Evolutionary conservation across 176 grass and related monocot species (phyloP).

Genomic region (Areca catechu): DNA sequence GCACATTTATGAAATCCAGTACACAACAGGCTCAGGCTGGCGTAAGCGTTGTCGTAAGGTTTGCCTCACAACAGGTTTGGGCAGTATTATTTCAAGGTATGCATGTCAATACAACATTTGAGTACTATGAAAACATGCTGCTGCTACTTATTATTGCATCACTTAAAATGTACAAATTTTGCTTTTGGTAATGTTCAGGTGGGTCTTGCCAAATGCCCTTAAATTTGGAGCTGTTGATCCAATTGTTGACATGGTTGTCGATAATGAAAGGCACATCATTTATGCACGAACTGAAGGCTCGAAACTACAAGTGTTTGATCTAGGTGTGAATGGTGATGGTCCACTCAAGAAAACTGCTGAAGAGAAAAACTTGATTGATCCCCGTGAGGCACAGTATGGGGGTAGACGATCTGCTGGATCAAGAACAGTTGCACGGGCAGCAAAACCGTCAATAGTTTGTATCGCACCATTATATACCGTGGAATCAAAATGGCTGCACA

Average conservation of each 20-base stretch:
- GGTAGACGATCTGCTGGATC: slow-evolving; percentile 38
- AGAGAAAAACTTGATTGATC: slow-evolving; percentile 85
- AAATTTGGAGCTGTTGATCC: slow-evolving; percentile 92
- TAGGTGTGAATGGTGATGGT: slow-evolving; percentile 70
- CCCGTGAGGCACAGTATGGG: slow-evolving; percentile 63
- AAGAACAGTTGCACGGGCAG: slow-evolving; percentile 43
- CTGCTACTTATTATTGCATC: too few relatives aligned
- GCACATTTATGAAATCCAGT: slow-evolving; percentile 88
- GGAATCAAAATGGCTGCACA: slow-evolving; percentile 93
- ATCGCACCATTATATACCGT: slow-evolving; percentile 61
- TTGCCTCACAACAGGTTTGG: slow-evolving; percentile 72
- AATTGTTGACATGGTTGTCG: slow-evolving; percentile 83
- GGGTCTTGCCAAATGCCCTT: slow-evolving; percentile 84
- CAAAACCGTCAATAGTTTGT: slow-evolving; percentile 67
- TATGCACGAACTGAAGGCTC: slow-evolving; percentile 82
- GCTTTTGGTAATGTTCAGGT: slow-evolving; percentile 48
- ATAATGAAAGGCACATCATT: slow-evolving; percentile 80
- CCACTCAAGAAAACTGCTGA: slow-evolving; percentile 77
- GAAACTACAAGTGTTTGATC: slow-evolving; percentile 86
- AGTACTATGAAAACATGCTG: too few relatives aligned
- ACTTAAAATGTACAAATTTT: slow-evolving; percentile 10
- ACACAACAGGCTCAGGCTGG: slow-evolving; percentile 88
- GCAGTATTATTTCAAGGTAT: slow-evolving; percentile 86
- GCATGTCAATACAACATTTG: neutral
- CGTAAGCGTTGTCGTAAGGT: slow-evolving; percentile 79